phyloP scores from a whole-genome alignment of 495 filamentous ascomycete species.

The Hypoxylon perforatum region DNA sequence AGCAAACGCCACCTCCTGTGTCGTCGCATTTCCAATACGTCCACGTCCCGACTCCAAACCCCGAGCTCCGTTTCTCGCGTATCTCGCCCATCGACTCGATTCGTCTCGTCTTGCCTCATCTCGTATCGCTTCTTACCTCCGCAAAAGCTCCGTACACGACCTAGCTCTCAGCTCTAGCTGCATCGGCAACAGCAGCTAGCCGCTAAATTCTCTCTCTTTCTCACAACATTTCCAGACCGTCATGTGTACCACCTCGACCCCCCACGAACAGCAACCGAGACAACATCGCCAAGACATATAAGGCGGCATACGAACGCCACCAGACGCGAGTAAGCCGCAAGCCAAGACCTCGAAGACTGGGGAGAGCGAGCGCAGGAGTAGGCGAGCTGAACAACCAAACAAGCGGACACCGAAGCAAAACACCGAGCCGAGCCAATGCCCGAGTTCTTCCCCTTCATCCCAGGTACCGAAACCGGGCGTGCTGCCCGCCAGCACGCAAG shows the following conservation, averaged over 20 bases:
- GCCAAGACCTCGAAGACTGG: neutral
- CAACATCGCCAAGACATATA: neutral
- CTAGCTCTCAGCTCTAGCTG: too few species aligned
- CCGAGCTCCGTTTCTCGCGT: neutral
- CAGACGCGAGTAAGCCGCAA: neutral
- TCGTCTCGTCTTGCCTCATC: neutral
- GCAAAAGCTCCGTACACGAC: too few species aligned
- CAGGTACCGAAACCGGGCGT: constrained; percentile 63
- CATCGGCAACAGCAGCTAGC: too few species aligned
- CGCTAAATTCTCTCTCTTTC: too few species aligned
- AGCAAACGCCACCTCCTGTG: neutral
- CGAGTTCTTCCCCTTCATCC: constrained; percentile 71
- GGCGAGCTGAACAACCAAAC: neutral
- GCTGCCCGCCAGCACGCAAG: constrained; percentile 52
- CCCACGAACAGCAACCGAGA: neutral
- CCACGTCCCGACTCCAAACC: neutral
- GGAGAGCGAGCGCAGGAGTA: neutral
- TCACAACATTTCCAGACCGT: constrained; percentile 4
- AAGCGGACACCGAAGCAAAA: neutral
- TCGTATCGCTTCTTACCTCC: neutral
- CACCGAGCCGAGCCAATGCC: constrained; percentile 53
- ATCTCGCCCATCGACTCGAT: too few species aligned
- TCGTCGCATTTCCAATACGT: neutral
- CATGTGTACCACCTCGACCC: constrained; percentile 25
- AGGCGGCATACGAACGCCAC: neutral